Evolutionary conservation across 345 rosid genomes (phyloP), one percentile per base, ranked within the genome.

Genomic region (Odontarrhena argentea): DNA sequence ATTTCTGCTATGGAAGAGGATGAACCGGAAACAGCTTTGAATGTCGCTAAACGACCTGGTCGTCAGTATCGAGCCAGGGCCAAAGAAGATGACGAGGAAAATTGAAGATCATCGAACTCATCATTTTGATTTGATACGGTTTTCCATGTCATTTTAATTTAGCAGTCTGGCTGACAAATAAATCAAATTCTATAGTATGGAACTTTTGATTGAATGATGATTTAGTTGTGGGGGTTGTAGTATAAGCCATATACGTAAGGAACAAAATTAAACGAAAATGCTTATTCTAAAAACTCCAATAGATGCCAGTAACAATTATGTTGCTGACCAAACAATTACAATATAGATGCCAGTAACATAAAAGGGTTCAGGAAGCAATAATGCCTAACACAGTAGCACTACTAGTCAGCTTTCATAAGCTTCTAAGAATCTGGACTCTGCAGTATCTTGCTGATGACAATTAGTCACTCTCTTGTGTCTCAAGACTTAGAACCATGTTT

Each of bases 1-100:
- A 66, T 59, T 62, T 78, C 76, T 66, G 82, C 85, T 15, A 83
- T 86, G 92, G 91, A 85, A 43, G 96, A 89, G 81, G 96, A 87
- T 69, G 81, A 82, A 62, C 75, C 76, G 3, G 87, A 81, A 63
- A 47, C 73, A 51, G 63, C 14, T n/a, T 24, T 49, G 36, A 67
- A 48, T 45, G 64, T 40, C 5, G 15, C 2, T 0, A 71, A 55
- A 41, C 84, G 64, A 80, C 50, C 80, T 9, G 76, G 76, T 13
- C 85, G 96, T 9, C 82, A 73, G 62, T 91, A 91, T 79, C 75
- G 97, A 43, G 26, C 57, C 58, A 91, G 77, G 74, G 68, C 75
- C 49, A 74, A 15, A 49, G 63, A 57, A 30, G 86, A 80, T 62
- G 13, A 46, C n/a, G 85, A 84, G 55, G 78, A 78, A 12, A 46